These are phyloP conservation scores for Artemisia annua DNA, from an alignment of 129 eudicot genomes.

Conservation along the genomic window DNA sequence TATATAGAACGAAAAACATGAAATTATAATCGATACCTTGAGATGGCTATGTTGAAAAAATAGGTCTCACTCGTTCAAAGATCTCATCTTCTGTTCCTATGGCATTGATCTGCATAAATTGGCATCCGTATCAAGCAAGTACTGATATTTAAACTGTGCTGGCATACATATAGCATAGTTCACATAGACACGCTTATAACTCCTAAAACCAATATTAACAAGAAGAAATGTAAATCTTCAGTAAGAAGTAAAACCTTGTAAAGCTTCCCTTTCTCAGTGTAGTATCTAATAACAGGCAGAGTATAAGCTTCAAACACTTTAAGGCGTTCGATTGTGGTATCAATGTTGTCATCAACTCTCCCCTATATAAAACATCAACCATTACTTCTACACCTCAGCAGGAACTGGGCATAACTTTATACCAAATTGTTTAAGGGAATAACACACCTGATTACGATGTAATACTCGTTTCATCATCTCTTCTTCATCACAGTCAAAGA, in stretches of 20 bases:
- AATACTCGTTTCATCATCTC: conserved; percentile 91
- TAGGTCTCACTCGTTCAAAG: conserved; percentile 64
- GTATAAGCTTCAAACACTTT: conserved; percentile 63
- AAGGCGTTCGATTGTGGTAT: conserved; percentile 84
- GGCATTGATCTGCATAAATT: conserved; percentile 68
- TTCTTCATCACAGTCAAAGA: conserved; percentile 88
- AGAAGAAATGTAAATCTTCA: background rate
- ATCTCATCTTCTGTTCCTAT: conserved; percentile 87
- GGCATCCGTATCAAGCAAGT: conserved; percentile 1
- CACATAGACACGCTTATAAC: background rate
- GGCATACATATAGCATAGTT: background rate
- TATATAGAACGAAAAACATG: background rate
- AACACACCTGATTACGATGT: conserved; percentile 74
- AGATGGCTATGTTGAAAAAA: conserved; percentile 48
- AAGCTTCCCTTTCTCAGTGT: conserved; percentile 73
- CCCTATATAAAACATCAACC: conserved; percentile 49
- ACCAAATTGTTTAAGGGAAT: background rate
- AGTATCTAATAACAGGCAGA: conserved; percentile 84
- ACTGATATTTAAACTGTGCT: background rate
- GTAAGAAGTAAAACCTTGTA: conserved; percentile 53
- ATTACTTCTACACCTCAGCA: background rate
- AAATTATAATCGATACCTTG: conserved; percentile 43
- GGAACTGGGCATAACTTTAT: background rate
- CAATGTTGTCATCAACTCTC: conserved; percentile 85
- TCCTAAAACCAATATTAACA: background rate